These are phyloP conservation scores for Ballota nigra DNA, from an alignment of 257 asterid genomes.

Conservation along the genomic window DNA sequence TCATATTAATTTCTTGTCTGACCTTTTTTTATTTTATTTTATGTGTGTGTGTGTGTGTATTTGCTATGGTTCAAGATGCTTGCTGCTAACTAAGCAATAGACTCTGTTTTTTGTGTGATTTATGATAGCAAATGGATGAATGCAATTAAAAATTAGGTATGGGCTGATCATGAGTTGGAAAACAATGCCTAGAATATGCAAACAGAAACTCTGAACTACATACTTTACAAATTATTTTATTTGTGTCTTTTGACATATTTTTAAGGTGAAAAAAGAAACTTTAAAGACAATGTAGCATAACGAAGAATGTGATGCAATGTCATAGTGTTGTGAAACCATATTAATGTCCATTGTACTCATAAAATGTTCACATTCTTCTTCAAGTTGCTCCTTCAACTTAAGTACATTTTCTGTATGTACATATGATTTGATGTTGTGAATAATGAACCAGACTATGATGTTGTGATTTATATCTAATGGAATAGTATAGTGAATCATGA, in stretches of 20 bases:
- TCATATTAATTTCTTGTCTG: no score
- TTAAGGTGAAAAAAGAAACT: not conserved
- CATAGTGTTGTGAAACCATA: not conserved
- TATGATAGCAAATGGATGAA: not conserved
- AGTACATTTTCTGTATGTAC: not conserved
- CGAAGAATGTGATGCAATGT: not conserved
- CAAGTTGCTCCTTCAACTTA: not conserved
- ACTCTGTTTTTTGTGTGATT: not conserved
- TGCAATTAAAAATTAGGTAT: not conserved
- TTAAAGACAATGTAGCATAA: not conserved
- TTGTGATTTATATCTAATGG: no score
- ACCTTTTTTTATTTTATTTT: not conserved
- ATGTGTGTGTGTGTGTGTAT: not conserved
- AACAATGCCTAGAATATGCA: no score
- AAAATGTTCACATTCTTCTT: not conserved
- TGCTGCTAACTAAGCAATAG: not conserved
- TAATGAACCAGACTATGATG: no score
- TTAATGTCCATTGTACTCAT: not conserved
- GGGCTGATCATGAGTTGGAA: no score
- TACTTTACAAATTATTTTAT: no score
- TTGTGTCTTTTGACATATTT: not conserved
- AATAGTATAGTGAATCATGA: not conserved
- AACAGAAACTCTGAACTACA: not conserved
- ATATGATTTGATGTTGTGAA: not conserved
- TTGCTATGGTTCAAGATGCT: no score